phyloP scores from a whole-genome alignment of 2,329 filamentous ascomycete genomes.

The Neurospora crassa region DNA sequence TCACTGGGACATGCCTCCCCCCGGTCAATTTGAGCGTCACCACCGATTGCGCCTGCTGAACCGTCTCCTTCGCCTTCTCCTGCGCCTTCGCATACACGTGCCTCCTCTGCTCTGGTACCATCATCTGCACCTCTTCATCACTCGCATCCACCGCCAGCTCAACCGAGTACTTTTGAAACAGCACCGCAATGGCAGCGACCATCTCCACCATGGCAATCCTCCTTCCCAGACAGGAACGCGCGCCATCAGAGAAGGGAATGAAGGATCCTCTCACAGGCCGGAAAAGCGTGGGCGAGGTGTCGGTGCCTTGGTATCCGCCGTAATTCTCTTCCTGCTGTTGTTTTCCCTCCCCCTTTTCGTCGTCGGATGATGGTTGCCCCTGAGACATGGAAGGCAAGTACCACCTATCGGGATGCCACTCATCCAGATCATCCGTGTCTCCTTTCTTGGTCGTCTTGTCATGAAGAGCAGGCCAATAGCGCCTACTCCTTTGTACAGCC shows the following conservation, averaged over 20 bases:
- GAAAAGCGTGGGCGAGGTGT: constrained; percentile 54
- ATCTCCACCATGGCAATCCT: constrained; percentile 52
- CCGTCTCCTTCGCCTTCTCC: constrained; percentile 38
- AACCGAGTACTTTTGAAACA: constrained; percentile 52
- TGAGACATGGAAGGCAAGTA: constrained; percentile 29
- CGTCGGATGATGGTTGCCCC: constrained; percentile 14
- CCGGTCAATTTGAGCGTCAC: constrained; percentile 63
- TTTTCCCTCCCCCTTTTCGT: constrained; percentile 26
- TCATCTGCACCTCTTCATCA: constrained; percentile 42
- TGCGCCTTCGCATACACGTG: constrained; percentile 53
- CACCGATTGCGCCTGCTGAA: constrained; percentile 47
- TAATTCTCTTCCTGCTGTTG: constrained; percentile 41
- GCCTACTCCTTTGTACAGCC: constrained; percentile 57
- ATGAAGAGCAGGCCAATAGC: constrained; percentile 51
- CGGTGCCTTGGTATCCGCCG: constrained; percentile 48
- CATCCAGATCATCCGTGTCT: constrained; percentile 47
- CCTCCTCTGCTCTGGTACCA: constrained; percentile 36
- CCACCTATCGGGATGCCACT: constrained; percentile 68
- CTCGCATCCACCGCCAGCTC: constrained; percentile 55
- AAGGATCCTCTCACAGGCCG: constrained; percentile 46
- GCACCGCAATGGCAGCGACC: constrained; percentile 41
- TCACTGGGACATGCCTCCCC: constrained; percentile 50
- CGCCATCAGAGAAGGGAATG: constrained; percentile 49
- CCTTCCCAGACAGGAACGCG: constrained; percentile 47
- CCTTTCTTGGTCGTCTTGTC: constrained; percentile 34